These are phyloP conservation scores for Trichomonas gallinae DNA, from an alignment of 208 protist genomes.

Conservation along the genomic window DNA sequence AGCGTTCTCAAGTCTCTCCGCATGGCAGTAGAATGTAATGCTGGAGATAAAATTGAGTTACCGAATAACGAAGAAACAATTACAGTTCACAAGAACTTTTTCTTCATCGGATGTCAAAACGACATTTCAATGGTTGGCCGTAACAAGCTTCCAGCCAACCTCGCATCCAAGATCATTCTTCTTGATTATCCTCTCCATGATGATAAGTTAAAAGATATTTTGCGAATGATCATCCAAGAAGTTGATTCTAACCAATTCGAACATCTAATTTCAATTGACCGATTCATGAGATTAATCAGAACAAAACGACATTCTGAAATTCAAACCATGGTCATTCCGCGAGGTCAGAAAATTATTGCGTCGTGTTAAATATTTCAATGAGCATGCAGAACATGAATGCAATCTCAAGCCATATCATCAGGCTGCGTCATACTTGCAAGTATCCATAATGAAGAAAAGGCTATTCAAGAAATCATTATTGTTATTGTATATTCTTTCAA, in stretches of 20 bases:
- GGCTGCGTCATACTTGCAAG: background rate
- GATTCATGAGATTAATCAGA: background rate
- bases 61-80: background rate
- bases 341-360: background rate
- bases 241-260: background rate
- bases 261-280: background rate
- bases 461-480: too few species aligned
- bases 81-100: background rate
- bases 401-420: background rate
- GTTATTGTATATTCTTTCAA: too few species aligned
- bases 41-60: background rate
- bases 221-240: background rate
- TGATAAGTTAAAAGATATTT: background rate
- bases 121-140: background rate
- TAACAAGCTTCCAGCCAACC: background rate
- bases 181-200: background rate
- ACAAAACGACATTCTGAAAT: background rate
- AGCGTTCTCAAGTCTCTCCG: background rate
- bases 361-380: background rate
- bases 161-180: background rate
- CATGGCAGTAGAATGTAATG: background rate
- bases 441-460: too few species aligned
- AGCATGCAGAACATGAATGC: background rate
- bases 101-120: constrained; percentile 1
- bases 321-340: background rate